Evolutionary conservation across 2,329 filamentous ascomycete genomes (phyloP).

Genomic region (Xylariomycetidae sp.): DNA sequence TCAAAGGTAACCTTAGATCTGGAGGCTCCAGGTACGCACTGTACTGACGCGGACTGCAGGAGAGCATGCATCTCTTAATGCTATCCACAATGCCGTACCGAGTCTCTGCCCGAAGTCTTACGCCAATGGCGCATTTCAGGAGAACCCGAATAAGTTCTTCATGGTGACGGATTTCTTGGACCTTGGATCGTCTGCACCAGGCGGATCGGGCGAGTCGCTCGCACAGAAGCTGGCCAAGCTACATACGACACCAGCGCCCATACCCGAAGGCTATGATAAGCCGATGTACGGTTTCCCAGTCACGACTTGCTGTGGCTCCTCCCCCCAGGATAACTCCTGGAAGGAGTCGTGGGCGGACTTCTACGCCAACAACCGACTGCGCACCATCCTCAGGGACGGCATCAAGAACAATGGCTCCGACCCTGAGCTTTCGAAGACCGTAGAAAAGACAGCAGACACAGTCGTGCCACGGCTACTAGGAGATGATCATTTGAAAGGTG

Average conservation of each 20-base stretch:
- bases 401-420: conserved; percentile 60
- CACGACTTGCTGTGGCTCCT: conserved; percentile 80
- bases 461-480: conserved; percentile 76
- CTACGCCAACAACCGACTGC: conserved; percentile 70
- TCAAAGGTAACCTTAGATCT: conserved; percentile 45
- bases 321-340: conserved; percentile 73
- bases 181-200: conserved; percentile 39
- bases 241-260: conserved; percentile 68
- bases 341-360: conserved; percentile 75
- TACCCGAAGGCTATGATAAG: conserved; percentile 48
- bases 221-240: conserved; percentile 72
- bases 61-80: conserved; percentile 78
- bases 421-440: conserved; percentile 50
- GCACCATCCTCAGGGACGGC: conserved; percentile 54
- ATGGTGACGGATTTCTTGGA: conserved; percentile 77
- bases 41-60: conserved; percentile 41
- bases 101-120: conserved; percentile 70
- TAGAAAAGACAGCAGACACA: conserved; percentile 55
- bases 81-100: conserved; percentile 66
- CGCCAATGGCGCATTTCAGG: conserved; percentile 59
- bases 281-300: conserved; percentile 79
- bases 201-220: conserved; percentile 50
- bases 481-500: conserved; percentile 55
- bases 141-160: conserved; percentile 47
- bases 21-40: neutral